phyloP scores from a whole-genome alignment of 2,329 filamentous ascomycete species.

The Scopulariopsis brevicaulis region DNA sequence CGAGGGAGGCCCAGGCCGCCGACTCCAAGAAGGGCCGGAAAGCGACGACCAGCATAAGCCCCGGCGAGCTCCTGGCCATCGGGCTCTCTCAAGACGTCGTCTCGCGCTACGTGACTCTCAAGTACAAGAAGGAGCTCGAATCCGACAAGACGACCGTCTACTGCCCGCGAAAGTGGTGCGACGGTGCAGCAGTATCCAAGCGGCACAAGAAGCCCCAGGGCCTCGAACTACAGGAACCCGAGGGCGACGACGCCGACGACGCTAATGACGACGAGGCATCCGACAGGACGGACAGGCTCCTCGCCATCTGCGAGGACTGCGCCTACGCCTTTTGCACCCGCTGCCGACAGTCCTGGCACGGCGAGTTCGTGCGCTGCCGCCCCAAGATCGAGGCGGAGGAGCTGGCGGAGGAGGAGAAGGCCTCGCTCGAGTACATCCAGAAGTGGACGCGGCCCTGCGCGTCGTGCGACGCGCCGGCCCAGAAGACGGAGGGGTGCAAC shows the following conservation, averaged over 20 bases:
- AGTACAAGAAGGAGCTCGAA: conserved; percentile 87
- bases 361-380: conserved; percentile 62
- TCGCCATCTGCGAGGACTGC: conserved; percentile 84
- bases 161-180: conserved; percentile 86
- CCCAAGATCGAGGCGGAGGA: conserved; percentile 52
- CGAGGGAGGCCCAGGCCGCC: conserved; percentile 22
- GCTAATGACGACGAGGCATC: not conserved
- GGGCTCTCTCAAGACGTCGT: conserved; percentile 61
- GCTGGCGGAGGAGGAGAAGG: conserved; percentile 74
- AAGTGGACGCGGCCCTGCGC: conserved; percentile 80
- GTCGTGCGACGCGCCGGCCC: conserved; percentile 71
- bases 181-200: conserved; percentile 72
- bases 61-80: conserved; percentile 74
- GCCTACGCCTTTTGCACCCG: conserved; percentile 74
- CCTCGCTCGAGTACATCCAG: conserved; percentile 73
- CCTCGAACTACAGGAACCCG: conserved; percentile 34
- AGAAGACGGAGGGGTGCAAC: conserved; percentile 92
- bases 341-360: conserved; percentile 76
- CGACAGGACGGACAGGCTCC: conserved; percentile 22
- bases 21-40: conserved; percentile 26
- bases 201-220: conserved; percentile 61
- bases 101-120: conserved; percentile 77
- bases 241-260: conserved; percentile 21
- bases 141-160: conserved; percentile 86
- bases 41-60: conserved; percentile 58